These are phyloP conservation scores for Cyberlindnera americana DNA, from an alignment of 805 yeast genomes.

Conservation along the genomic window DNA sequence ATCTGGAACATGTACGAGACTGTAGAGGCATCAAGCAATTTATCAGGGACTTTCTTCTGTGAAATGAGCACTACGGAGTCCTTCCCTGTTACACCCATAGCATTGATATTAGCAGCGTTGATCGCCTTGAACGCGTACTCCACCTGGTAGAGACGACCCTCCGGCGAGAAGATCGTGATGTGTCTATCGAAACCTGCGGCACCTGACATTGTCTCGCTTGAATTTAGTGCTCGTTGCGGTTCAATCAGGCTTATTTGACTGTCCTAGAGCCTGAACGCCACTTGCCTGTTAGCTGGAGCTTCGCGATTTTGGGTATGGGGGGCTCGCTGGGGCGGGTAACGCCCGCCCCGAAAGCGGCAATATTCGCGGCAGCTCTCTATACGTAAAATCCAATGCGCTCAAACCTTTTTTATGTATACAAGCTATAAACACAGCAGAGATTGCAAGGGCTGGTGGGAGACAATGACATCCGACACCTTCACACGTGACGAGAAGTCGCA, in stretches of 20 bases:
- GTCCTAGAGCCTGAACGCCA: too few species aligned
- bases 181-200: slow-evolving; percentile 98
- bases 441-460: too few species aligned
- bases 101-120: slow-evolving; percentile 86
- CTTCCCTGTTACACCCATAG: slow-evolving; percentile 82
- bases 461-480: slow-evolving; percentile 31
- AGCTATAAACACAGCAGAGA: too few species aligned
- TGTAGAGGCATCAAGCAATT: slow-evolving; percentile 81
- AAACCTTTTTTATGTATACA: too few species aligned
- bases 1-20: slow-evolving; percentile 84
- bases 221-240: too few species aligned
- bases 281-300: too few species aligned
- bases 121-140: slow-evolving; percentile 98
- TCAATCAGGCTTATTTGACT: too few species aligned
- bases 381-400: too few species aligned
- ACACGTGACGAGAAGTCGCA: slow-evolving; percentile 39
- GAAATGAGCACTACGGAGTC: slow-evolving; percentile 85
- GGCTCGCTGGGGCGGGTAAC: too few species aligned
- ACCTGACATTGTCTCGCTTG: slow-evolving; percentile 35
- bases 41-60: slow-evolving; percentile 96
- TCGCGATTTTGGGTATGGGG: too few species aligned
- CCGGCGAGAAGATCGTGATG: slow-evolving; percentile 97
- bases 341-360: too few species aligned
- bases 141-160: slow-evolving; percentile 95
- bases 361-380: too few species aligned